phyloP scores from a whole-genome alignment of 2,329 filamentous ascomycete species.

The Epichloe brachyelytri region DNA sequence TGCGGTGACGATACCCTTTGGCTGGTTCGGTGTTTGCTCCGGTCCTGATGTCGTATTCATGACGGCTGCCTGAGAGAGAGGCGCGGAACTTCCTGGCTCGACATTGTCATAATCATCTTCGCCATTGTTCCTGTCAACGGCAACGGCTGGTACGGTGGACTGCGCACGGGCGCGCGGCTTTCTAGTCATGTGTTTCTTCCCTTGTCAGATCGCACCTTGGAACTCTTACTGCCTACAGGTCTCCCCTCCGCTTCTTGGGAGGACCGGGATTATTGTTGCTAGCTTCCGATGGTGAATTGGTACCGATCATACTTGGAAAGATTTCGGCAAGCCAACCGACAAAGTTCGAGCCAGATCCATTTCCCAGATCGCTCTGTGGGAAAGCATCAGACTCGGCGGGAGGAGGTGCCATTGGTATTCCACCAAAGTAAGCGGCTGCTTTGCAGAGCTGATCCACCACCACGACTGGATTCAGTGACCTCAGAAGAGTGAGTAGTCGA shows the following conservation, averaged over 20 bases:
- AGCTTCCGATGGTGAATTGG: background rate
- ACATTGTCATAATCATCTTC: background rate
- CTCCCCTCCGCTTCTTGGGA: conserved; percentile 34
- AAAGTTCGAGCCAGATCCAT: conserved; percentile 44
- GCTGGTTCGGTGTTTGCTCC: conserved; percentile 4
- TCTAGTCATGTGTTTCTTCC: conserved; percentile 3
- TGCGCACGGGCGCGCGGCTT: background rate
- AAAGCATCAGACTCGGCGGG: conserved; percentile 36
- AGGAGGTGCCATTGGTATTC: conserved; percentile 40
- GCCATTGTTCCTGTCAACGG: background rate
- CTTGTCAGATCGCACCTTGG: conserved; percentile 14
- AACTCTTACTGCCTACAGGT: conserved; percentile 39
- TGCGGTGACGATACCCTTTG: conserved; percentile 10
- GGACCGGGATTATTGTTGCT: background rate
- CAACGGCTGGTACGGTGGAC: background rate
- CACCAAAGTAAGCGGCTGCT: conserved; percentile 50
- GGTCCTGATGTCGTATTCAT: background rate
- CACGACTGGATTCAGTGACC: conserved; percentile 38
- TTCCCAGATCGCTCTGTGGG: conserved; percentile 40
- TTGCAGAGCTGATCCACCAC: conserved; percentile 52
- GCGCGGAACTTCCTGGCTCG: background rate
- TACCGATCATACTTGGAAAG: conserved; percentile 22
- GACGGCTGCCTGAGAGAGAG: background rate
- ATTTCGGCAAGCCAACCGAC: conserved; percentile 52
- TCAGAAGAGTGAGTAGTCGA: conserved; percentile 43